Evolutionary conservation across 2,329 filamentous ascomycete genomes (phyloP).

Genomic region (Fusarium zealandicum): DNA sequence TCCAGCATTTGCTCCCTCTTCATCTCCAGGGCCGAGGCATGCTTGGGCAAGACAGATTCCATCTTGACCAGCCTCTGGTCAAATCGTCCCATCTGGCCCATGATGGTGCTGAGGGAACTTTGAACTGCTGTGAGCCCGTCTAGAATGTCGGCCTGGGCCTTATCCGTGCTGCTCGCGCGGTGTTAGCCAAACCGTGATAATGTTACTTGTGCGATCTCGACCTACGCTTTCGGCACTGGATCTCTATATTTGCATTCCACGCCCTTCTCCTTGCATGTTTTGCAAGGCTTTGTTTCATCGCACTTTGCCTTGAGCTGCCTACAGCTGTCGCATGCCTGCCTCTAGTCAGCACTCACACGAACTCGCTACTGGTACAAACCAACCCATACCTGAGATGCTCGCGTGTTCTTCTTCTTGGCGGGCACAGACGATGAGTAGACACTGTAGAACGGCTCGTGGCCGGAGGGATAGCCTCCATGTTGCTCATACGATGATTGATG

Average conservation of each 20-base stretch:
- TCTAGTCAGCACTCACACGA: conserved; percentile 19
- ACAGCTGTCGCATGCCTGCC: conserved; percentile 88
- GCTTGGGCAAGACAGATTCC: conserved; percentile 41
- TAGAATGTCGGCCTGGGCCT: conserved; percentile 66
- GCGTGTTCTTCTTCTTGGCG: conserved; percentile 67
- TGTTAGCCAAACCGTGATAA: conserved; percentile 14
- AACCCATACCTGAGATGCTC: conserved; percentile 64
- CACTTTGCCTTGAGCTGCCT: conserved; percentile 89
- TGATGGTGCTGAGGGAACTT: conserved; percentile 47
- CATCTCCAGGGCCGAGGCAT: conserved; percentile 23
- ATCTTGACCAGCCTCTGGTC: conserved; percentile 49
- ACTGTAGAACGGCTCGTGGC: conserved; percentile 49
- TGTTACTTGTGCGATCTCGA: background rate
- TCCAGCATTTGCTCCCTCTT: conserved; percentile 43
- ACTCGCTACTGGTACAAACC: background rate
- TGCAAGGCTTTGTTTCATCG: conserved; percentile 83
- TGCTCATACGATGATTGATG: conserved; percentile 51
- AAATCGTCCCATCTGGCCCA: conserved; percentile 49
- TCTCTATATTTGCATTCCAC: conserved; percentile 88
- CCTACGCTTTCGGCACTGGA: conserved; percentile 88
- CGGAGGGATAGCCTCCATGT: conserved; percentile 42
- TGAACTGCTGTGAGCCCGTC: conserved; percentile 59
- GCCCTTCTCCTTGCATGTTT: conserved; percentile 87
- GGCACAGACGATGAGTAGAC: conserved; percentile 54
- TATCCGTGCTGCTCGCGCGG: conserved; percentile 58